Evolutionary conservation across 176 grass and related monocot species (phyloP).

Genomic region (Dactylis glomerata): DNA sequence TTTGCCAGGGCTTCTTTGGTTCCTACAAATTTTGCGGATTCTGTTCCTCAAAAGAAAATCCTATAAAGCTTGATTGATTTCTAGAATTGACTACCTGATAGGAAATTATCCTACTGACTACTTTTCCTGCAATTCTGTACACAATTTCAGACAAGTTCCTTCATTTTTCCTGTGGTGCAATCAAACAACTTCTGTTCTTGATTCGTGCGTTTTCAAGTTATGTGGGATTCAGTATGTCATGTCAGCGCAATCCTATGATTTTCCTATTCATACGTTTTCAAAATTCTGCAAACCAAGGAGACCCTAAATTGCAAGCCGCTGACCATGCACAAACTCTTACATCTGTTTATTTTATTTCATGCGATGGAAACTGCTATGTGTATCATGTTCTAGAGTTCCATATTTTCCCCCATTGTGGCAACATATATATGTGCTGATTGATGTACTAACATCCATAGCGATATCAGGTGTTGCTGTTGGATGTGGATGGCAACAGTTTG

Average conservation of each 20-base stretch:
- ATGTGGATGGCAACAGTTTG: constrained; percentile 92
- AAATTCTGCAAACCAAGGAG: too few species aligned
- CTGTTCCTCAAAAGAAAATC: not conserved
- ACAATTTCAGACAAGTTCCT: too few species aligned
- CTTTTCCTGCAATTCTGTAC: not conserved
- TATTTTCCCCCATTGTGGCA: not conserved
- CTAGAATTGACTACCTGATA: not conserved
- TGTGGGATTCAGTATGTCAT: too few species aligned
- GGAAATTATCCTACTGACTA: not conserved
- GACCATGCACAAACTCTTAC: too few species aligned
- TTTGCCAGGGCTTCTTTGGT: not conserved
- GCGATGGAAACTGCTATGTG: not conserved
- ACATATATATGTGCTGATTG: not conserved
- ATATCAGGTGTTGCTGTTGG: constrained; percentile 82
- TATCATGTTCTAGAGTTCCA: not conserved
- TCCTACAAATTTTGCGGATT: not conserved
- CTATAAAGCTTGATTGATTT: not conserved
- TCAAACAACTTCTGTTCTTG: too few species aligned
- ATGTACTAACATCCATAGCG: not conserved
- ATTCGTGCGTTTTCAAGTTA: too few species aligned
- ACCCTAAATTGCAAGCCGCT: too few species aligned
- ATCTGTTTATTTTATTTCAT: not conserved
- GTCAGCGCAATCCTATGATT: too few species aligned
- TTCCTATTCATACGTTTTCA: too few species aligned
- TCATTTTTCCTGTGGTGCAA: too few species aligned